Evolutionary conservation across 2,329 filamentous ascomycete species (phyloP), one percentile per base, ranked within the genome.

Genomic region (Juglanconis sp.): DNA sequence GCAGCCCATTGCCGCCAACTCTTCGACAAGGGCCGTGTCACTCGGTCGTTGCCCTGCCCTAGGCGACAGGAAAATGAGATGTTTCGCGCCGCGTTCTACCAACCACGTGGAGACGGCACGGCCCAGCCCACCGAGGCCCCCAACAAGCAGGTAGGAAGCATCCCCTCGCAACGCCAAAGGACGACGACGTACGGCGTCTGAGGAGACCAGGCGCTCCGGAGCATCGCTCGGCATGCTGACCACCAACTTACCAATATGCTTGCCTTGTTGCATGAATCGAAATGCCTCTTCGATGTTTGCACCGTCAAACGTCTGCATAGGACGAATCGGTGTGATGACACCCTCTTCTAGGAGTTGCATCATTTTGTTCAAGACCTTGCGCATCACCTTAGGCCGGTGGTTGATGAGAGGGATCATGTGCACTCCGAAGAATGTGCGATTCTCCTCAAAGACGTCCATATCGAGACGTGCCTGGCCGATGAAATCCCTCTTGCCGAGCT

Each of bases 211-310:
- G 9, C 46, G 46, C 46, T 17, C n/a, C 46, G 46, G 46, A 9
- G n/a, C 9, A 48, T 38, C 35, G 11, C 46, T 48, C 30, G 30
- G 46, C 46, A 48, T 48, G 46, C 46, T 8, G 2, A 74, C 32
- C 2, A 76, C 67, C 5, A 77, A 69, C 53, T 78, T 79, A 0
- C 77, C 78, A 3, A 71, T 72, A 53, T 77, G 74, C 4, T 72
- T 69, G 4, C 76, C 74, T 5, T 65, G 65, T 53, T 76, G 74
- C 66, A 73, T 73, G 40, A 68, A 69, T 0, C 72, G 66, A 61
- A 79, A 74, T 1, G 75, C 75, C 9, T 72, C 35, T 38, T 38
- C 35, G 35, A 38, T 38, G 35, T 38, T 7, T 38, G 35, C 35
- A 38, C 35, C 35, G 35, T 38, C 35, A 38, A 38, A 38, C 35